A percentile compares a stretch with the other conserved stretches of the same genome.
These are phyloP conservation scores for Nicotiana benthamiana DNA, from an alignment of 257 asterid species.

Conservation along the genomic window DNA sequence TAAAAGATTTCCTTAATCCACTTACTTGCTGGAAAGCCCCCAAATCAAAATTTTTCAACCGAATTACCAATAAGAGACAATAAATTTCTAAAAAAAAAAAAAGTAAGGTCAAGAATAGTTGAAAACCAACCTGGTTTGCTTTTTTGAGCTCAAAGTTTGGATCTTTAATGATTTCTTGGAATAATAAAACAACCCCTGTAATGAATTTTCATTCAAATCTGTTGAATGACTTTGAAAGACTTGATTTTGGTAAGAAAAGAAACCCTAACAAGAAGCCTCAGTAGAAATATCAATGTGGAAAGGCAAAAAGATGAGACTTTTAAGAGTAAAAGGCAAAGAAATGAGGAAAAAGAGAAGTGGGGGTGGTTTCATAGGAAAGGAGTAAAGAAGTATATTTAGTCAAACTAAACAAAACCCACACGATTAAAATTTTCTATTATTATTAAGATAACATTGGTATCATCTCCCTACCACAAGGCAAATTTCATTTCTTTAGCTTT, in stretches of 20 bases:
- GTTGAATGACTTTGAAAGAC: not conserved
- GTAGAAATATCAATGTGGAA: constrained; percentile 35
- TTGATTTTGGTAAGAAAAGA: constrained; percentile 12
- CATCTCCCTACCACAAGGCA: not conserved
- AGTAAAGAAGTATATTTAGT: constrained; percentile 32
- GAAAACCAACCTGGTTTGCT: not conserved
- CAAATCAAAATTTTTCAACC: not conserved
- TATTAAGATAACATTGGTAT: not conserved
- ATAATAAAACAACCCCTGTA: constrained; percentile 5
- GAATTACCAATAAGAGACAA: not conserved
- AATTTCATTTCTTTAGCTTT: not conserved
- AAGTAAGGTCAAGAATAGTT: not conserved
- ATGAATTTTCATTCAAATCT: constrained; percentile 1
- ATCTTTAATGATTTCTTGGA: constrained; percentile 19
- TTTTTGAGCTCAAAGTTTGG: constrained; percentile 11
- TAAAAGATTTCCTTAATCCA: not conserved
- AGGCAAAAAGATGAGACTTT: constrained; percentile 28
- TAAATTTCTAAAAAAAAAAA: not conserved
- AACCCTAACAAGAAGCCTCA: constrained; percentile 37
- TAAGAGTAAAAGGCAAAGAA: constrained; percentile 8
- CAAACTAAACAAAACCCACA: constrained; percentile 41
- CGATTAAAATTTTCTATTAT: constrained; percentile 12
- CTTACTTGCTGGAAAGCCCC: not conserved
- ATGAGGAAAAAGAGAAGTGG: constrained; percentile 6
- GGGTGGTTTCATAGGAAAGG: constrained; percentile 9